Conservation (phyloP, 805 yeast genomes). For the Candida morakotiae region DNA sequence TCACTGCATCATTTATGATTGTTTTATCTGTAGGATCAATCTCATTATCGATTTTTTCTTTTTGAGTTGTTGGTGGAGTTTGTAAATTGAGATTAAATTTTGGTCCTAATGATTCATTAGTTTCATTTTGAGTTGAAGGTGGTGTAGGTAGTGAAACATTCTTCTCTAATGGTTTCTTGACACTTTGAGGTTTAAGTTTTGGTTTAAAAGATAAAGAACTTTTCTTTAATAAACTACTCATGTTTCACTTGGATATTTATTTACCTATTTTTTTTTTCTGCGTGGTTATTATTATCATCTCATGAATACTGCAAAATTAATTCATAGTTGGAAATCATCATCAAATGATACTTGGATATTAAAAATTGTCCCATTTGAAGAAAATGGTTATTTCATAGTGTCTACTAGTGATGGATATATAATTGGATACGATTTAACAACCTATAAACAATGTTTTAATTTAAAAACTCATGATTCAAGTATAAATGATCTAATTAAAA, state of each 20-base stretch:
- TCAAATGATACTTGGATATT: constrained; percentile 48
- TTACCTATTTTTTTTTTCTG: neutral
- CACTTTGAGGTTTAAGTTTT: constrained; percentile 32
- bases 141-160: constrained; percentile 12
- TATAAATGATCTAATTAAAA: constrained; percentile 22
- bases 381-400: constrained; percentile 33
- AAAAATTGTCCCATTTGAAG: constrained; percentile 26
- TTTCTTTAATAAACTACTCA: constrained; percentile 49
- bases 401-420: constrained; percentile 48
- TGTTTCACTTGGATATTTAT: constrained; percentile 9
- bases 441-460: constrained; percentile 17
- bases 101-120: neutral
- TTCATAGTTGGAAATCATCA: constrained; percentile 3
- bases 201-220: constrained; percentile 64
- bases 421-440: constrained; percentile 30
- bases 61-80: neutral
- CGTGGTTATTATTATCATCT: too few species aligned
- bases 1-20: constrained; percentile 5
- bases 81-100: neutral
- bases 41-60: constrained; percentile 12
- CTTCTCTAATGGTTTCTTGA: constrained; percentile 12
- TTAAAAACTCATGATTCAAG: constrained; percentile 34
- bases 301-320: constrained; percentile 4
- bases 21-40: constrained; percentile 24
- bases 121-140: constrained; percentile 12